These are phyloP conservation scores for Aeminium ludgeri DNA, from an alignment of 495 filamentous ascomycete species.

Conservation along the genomic window DNA sequence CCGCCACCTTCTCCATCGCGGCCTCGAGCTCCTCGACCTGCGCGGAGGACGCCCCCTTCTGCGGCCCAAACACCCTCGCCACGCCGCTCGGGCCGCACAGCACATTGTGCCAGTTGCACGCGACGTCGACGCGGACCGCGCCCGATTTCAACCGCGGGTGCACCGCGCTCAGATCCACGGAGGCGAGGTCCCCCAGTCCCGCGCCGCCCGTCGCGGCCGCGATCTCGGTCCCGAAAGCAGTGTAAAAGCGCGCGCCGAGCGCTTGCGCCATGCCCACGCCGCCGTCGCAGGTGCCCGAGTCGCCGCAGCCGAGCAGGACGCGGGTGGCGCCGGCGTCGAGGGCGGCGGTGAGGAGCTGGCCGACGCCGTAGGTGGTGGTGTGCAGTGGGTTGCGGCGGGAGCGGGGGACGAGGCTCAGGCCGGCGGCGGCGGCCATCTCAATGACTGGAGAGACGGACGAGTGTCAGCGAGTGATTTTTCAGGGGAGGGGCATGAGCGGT, in stretches of 20 bases:
- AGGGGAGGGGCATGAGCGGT: no score
- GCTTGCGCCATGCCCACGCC: conserved; percentile 9
- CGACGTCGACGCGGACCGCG: conserved; percentile 6
- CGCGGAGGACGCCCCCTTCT: conserved; percentile 7
- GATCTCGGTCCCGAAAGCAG: conserved; percentile 1
- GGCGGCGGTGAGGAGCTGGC: conserved; percentile 5
- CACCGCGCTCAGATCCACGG: not conserved
- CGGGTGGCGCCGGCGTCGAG: conserved; percentile 1
- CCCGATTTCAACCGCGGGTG: conserved; percentile 4
- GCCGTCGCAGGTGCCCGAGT: conserved; percentile 11
- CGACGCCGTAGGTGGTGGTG: conserved; percentile 12
- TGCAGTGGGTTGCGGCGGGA: conserved; percentile 1
- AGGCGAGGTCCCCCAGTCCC: not conserved
- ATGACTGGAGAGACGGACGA: no score
- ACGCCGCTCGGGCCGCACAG: conserved; percentile 8
- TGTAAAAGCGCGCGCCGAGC: conserved; percentile 4
- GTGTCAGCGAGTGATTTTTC: no score
- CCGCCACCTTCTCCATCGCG: conserved; percentile 2
- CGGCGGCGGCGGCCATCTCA: conserved; percentile 12
- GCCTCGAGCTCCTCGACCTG: conserved; percentile 7
- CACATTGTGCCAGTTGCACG: conserved; percentile 9
- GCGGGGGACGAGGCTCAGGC: conserved; percentile 4
- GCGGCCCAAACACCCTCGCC: conserved; percentile 9
- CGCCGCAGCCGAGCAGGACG: conserved; percentile 10
- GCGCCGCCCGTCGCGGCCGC: not conserved